phyloP scores from a whole-genome alignment of 2,329 filamentous ascomycete species.

The Colletotrichum sublineola region DNA sequence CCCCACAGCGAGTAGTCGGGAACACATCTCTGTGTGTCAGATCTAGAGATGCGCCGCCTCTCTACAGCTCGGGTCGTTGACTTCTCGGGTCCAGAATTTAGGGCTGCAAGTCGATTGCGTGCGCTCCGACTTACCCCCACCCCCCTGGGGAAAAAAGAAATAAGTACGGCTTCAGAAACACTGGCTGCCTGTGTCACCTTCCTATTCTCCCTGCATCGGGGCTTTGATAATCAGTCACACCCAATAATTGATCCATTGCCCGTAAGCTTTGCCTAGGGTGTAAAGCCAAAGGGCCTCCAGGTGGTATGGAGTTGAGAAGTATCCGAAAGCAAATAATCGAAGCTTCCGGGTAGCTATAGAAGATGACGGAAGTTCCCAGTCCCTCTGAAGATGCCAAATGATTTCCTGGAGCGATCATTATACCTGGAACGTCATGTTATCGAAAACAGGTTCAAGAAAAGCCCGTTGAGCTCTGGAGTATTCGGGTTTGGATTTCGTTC shows the following conservation, averaged over 20 bases:
- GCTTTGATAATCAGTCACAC: neutral
- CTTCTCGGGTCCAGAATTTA: too few species aligned
- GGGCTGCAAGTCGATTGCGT: constrained; percentile 3
- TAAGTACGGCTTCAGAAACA: neutral
- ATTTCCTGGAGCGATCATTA: neutral
- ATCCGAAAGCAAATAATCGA: neutral
- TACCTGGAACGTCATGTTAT: neutral
- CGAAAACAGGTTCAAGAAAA: neutral
- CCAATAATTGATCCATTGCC: neutral
- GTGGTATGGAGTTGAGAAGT: neutral
- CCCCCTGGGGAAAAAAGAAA: neutral
- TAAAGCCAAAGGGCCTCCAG: neutral
- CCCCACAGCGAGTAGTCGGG: neutral
- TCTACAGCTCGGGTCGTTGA: neutral
- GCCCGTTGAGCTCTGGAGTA: neutral
- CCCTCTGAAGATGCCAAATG: too few species aligned
- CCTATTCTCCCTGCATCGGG: neutral
- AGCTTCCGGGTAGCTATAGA: neutral
- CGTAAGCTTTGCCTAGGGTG: neutral
- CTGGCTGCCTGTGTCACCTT: too few species aligned
- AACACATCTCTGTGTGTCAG: neutral
- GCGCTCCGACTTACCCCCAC: neutral
- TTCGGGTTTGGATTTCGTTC: neutral
- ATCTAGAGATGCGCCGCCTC: neutral
- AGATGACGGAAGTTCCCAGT: neutral